phyloP scores from a whole-genome alignment of 345 rosid species.

The Corchorus olitorius region DNA sequence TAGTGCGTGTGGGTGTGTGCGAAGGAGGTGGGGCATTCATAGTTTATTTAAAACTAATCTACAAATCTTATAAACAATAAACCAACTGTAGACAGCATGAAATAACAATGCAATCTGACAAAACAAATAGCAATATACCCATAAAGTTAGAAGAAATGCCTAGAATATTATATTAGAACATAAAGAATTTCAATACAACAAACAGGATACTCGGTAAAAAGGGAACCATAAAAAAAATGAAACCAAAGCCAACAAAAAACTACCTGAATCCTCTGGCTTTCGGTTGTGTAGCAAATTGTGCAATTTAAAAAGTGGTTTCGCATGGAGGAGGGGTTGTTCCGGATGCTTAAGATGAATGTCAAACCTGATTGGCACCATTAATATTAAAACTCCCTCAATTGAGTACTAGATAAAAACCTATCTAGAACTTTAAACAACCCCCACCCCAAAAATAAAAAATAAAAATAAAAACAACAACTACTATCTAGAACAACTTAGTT shows the following conservation, averaged over 20 bases:
- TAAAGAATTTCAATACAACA: background rate
- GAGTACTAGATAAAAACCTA: background rate
- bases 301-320: conserved; percentile 69
- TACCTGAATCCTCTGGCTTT: conserved; percentile 61
- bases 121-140: conserved; percentile 3
- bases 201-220: background rate
- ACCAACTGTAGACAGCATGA: background rate
- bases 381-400: conserved; percentile 20
- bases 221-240: conserved; percentile 14
- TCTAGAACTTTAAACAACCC: too few relatives aligned
- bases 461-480: too few relatives aligned
- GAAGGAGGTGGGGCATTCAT: too few relatives aligned
- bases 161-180: background rate
- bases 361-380: conserved; percentile 49
- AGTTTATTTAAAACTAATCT: background rate
- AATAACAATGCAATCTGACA: background rate
- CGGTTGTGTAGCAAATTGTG: conserved; percentile 84
- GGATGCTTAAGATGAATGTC: conserved; percentile 64
- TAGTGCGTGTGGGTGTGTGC: too few relatives aligned
- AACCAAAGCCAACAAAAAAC: conserved; percentile 19
- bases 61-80: background rate
- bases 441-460: too few relatives aligned
- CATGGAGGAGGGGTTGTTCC: conserved; percentile 67
- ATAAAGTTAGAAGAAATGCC: background rate
- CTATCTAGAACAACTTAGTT: background rate